A percentile compares a stretch with the other conserved stretches of the same genome.
These are phyloP conservation scores for Chenopodium suecicum DNA, from an alignment of 148 eudicot species.

Conservation along the genomic window DNA sequence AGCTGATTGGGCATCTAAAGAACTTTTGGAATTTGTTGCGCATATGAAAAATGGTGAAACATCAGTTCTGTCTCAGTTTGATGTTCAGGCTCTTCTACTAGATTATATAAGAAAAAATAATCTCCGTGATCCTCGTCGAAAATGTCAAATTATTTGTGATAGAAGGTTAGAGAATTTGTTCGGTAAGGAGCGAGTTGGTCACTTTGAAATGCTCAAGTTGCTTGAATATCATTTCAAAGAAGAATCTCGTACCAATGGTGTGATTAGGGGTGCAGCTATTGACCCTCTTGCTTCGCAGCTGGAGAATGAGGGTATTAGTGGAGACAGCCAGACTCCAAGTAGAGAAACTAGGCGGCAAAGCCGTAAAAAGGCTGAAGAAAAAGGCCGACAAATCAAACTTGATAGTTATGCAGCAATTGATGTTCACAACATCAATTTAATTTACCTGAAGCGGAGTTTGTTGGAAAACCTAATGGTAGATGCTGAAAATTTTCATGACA, in stretches of 20 bases:
- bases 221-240: constrained; percentile 72
- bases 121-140: constrained; percentile 79
- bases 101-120: constrained; percentile 79
- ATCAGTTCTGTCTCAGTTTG: constrained; percentile 70
- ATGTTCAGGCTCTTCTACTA: constrained; percentile 76
- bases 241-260: constrained; percentile 46
- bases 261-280: constrained; percentile 49
- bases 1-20: constrained; percentile 80
- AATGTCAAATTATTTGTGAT: constrained; percentile 88
- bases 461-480: constrained; percentile 64
- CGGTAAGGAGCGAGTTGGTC: constrained; percentile 75
- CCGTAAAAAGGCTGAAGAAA: constrained; percentile 53
- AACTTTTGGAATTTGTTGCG: constrained; percentile 80
- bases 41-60: constrained; percentile 84
- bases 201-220: constrained; percentile 91
- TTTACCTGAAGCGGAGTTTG: constrained; percentile 68
- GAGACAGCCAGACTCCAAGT: constrained; percentile 34
- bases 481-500: constrained; percentile 62
- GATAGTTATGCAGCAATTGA: constrained; percentile 92
- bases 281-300: constrained; percentile 38
- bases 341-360: constrained; percentile 56
- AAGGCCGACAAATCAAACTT: constrained; percentile 45
- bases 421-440: constrained; percentile 73
- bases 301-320: constrained; percentile 41
- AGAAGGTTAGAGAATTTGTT: constrained; percentile 65